phyloP scores from a whole-genome alignment of 148 eudicot species.

The Camellia japonica region DNA sequence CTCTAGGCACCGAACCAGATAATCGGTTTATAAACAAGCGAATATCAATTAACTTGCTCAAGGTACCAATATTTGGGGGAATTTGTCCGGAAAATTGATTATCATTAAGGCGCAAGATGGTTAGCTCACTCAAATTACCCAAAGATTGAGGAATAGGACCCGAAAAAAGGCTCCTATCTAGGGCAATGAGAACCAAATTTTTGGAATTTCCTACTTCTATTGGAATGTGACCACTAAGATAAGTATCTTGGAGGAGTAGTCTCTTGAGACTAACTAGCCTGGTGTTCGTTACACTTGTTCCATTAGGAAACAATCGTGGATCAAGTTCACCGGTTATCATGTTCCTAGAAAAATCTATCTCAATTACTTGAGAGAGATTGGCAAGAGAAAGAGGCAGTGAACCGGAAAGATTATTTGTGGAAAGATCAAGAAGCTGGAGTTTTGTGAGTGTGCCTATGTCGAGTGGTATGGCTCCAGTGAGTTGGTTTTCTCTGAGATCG shows the following conservation, averaged over 20 bases:
- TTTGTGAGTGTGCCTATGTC: background rate
- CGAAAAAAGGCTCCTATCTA: background rate
- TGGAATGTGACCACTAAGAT: background rate
- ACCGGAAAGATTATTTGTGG: background rate
- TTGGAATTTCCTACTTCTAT: background rate
- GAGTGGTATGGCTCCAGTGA: background rate
- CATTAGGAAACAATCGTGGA: background rate
- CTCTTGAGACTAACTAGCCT: background rate
- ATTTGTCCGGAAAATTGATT: background rate
- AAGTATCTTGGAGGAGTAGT: background rate
- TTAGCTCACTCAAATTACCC: background rate
- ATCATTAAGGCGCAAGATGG: background rate
- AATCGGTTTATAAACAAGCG: background rate
- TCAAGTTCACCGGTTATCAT: slow-evolving; percentile 5
- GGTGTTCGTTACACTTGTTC: background rate
- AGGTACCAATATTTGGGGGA: background rate
- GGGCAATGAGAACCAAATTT: background rate
- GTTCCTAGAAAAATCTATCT: slow-evolving; percentile 2
- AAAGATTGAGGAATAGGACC: background rate
- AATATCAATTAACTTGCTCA: background rate
- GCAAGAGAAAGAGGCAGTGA: slow-evolving; percentile 2
- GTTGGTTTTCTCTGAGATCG: background rate
- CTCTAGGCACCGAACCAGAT: background rate
- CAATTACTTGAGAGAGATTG: background rate
- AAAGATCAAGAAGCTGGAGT: slow-evolving; percentile 1